phyloP scores from a whole-genome alignment of 768 basidiomycete species.

The Neoboletus subvelutipes region DNA sequence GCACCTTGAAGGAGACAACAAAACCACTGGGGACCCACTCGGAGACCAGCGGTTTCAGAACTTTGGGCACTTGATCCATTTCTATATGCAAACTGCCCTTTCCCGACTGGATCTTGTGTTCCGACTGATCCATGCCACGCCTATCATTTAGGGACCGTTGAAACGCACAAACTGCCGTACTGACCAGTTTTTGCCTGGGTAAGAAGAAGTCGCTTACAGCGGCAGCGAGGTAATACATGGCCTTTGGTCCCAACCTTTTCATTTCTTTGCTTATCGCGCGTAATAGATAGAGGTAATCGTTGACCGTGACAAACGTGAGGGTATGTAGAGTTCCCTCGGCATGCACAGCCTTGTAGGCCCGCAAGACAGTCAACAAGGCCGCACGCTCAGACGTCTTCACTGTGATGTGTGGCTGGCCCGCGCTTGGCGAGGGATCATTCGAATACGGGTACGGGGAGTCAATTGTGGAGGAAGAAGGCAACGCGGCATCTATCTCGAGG shows the following conservation, averaged over 20 bases:
- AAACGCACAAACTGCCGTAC: slow-evolving; percentile 25
- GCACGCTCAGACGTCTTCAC: slow-evolving; percentile 65
- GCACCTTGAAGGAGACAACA: slow-evolving; percentile 96
- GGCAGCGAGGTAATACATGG: slow-evolving; percentile 96
- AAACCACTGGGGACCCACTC: slow-evolving; percentile 92
- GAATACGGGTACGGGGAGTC: slow-evolving; percentile 22
- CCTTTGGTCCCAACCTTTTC: slow-evolving; percentile 60
- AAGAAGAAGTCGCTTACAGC: slow-evolving; percentile 99
- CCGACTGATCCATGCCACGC: slow-evolving; percentile 54
- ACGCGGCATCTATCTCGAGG: slow-evolving; percentile 58
- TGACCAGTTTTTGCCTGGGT: slow-evolving; percentile 84
- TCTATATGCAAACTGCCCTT: slow-evolving; percentile 92
- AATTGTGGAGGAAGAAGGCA: slow-evolving; percentile 18
- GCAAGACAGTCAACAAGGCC: slow-evolving; percentile 70
- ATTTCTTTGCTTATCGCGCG: slow-evolving; percentile 81
- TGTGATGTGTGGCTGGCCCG: slow-evolving; percentile 49
- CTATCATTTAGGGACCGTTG: neutral
- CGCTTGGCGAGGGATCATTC: slow-evolving; percentile 30
- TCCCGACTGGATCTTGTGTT: slow-evolving; percentile 98
- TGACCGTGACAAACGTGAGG: slow-evolving; percentile 88
- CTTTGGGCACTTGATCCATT: slow-evolving; percentile 99
- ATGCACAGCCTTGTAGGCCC: slow-evolving; percentile 79
- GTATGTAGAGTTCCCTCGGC: slow-evolving; percentile 73
- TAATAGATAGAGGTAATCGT: slow-evolving; percentile 94
- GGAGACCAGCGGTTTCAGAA: slow-evolving; percentile 87